phyloP scores from a whole-genome alignment of 805 yeast genomes.

The Ogataea zsoltii region DNA sequence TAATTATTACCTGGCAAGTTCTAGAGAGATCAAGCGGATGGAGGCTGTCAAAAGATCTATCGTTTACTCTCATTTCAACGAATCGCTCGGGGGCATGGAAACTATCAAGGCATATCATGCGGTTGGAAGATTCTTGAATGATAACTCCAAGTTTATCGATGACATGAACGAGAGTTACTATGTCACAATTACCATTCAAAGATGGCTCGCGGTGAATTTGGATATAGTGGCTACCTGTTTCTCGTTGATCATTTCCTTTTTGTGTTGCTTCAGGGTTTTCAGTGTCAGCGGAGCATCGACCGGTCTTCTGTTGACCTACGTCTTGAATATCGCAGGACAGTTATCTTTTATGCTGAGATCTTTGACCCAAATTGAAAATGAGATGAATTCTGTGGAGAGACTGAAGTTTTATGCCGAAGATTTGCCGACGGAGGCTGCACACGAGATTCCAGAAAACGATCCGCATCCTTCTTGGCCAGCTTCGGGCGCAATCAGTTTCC shows the following conservation, averaged over 20 bases:
- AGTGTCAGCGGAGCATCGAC: conserved; percentile 57
- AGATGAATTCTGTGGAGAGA: conserved; percentile 82
- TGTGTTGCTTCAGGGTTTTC: conserved; percentile 62
- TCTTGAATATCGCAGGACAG: conserved; percentile 57
- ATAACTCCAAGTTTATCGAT: conserved; percentile 50
- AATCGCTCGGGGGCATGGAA: conserved; percentile 62
- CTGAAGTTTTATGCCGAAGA: conserved; percentile 61
- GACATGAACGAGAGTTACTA: conserved; percentile 67
- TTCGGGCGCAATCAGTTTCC: conserved; percentile 46
- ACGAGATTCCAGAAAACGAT: conserved; percentile 42
- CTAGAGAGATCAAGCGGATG: conserved; percentile 73
- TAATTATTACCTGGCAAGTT: conserved; percentile 64
- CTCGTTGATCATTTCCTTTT: conserved; percentile 50
- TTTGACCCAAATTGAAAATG: conserved; percentile 71
- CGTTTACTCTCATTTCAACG: conserved; percentile 72
- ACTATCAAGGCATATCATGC: conserved; percentile 62
- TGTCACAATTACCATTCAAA: conserved; percentile 54
- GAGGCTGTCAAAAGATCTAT: conserved; percentile 72
- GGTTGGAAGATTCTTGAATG: conserved; percentile 43
- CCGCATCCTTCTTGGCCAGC: conserved; percentile 53
- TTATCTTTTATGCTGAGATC: conserved; percentile 56
- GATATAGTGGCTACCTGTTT: conserved; percentile 46
- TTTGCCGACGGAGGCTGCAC: conserved; percentile 67
- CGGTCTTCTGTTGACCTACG: conserved; percentile 62
- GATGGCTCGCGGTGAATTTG: conserved; percentile 63